Conservation (phyloP, 2,329 filamentous ascomycete species). For the Claviceps sp. region DNA sequence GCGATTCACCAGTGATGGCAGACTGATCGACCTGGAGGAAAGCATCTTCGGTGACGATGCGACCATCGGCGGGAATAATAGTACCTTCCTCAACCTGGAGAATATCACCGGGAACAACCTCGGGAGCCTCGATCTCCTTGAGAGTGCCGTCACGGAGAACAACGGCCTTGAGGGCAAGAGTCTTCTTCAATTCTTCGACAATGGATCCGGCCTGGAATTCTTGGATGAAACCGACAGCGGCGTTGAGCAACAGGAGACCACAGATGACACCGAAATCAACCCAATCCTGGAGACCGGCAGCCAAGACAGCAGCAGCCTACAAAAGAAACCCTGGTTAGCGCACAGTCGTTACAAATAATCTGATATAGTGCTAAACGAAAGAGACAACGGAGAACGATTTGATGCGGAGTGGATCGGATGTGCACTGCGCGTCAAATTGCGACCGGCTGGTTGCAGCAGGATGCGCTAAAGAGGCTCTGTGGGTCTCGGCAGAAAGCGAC, state of each 20-base stretch:
- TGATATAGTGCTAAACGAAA: background rate
- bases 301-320: constrained; percentile 61
- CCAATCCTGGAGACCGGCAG: constrained; percentile 77
- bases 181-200: constrained; percentile 84
- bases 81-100: constrained; percentile 82
- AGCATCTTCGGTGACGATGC: constrained; percentile 69
- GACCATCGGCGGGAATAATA: constrained; percentile 80
- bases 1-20: constrained; percentile 80
- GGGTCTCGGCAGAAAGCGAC: background rate
- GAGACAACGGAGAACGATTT: background rate
- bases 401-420: background rate
- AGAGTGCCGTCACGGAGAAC: constrained; percentile 68
- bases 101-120: constrained; percentile 83
- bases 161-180: constrained; percentile 73
- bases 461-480: background rate
- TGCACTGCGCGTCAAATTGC: background rate
- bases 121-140: constrained; percentile 66
- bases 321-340: constrained; percentile 14
- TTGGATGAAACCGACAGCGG: constrained; percentile 73
- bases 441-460: background rate
- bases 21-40: constrained; percentile 89
- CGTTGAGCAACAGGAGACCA: constrained; percentile 71
- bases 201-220: constrained; percentile 85
- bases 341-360: background rate
- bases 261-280: constrained; percentile 90